phyloP scores from a whole-genome alignment of 805 yeast species.

The Suhomyces xylopsoci region DNA sequence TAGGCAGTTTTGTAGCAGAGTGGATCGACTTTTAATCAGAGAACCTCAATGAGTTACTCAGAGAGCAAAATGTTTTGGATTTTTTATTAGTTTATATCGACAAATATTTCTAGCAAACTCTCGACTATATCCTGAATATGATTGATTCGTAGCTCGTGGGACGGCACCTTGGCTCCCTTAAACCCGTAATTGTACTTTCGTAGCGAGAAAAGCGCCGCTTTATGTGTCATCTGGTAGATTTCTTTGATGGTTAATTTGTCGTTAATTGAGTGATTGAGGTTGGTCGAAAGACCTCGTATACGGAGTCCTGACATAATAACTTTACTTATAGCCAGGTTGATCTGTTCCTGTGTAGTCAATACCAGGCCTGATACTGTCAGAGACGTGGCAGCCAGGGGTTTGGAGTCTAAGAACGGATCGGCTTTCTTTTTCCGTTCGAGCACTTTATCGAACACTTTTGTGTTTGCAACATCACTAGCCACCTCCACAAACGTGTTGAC shows the following conservation, averaged over 20 bases:
- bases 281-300: slow-evolving; percentile 35
- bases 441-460: slow-evolving; percentile 35
- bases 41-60: no score
- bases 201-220: slow-evolving; percentile 37
- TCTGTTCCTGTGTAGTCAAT: slow-evolving; percentile 22
- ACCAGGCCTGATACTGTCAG: slow-evolving; percentile 3
- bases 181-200: slow-evolving; percentile 34
- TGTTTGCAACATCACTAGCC: slow-evolving; percentile 1
- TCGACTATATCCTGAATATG: slow-evolving; percentile 41
- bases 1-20: not conserved
- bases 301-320: slow-evolving; percentile 41
- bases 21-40: no score
- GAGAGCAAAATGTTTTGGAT: no score
- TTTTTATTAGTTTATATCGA: slow-evolving; percentile 19
- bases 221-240: slow-evolving; percentile 39
- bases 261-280: slow-evolving; percentile 19
- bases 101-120: slow-evolving; percentile 32
- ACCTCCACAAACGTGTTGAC: slow-evolving; percentile 1
- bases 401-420: slow-evolving; percentile 12
- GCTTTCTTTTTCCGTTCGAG: slow-evolving; percentile 24
- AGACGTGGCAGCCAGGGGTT: not conserved
- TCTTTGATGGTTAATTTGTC: slow-evolving; percentile 38
- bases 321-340: slow-evolving; percentile 31
- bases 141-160: slow-evolving; percentile 17
- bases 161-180: slow-evolving; percentile 8